phyloP scores from a whole-genome alignment of 805 yeast species.

The Priceomyces fermenticarens region DNA sequence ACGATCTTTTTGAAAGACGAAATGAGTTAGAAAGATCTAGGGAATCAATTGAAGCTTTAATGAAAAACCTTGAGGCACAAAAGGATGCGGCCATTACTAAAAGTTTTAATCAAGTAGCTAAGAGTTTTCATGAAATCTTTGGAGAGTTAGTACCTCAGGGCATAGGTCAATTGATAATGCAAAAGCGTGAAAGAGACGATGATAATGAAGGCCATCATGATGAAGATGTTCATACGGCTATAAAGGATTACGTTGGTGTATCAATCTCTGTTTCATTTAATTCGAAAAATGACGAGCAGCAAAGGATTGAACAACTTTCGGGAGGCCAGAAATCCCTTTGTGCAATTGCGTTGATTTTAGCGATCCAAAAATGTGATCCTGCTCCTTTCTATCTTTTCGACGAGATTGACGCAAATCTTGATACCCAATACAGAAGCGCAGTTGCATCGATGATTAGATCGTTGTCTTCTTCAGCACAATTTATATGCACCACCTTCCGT shows the following conservation, averaged over 20 bases:
- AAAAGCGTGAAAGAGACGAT: conserved; percentile 25
- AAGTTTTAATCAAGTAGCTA: conserved; percentile 74
- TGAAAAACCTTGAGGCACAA: conserved; percentile 65
- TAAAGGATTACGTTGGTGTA: conserved; percentile 73
- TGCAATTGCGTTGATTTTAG: conserved; percentile 89
- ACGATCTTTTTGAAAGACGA: conserved; percentile 61
- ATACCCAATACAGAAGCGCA: conserved; percentile 84
- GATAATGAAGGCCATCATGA: conserved; percentile 8
- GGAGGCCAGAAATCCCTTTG: conserved; percentile 98
- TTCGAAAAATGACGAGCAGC: conserved; percentile 80
- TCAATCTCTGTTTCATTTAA: conserved; percentile 87
- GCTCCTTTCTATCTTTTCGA: conserved; percentile 96
- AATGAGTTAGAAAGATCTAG: conserved; percentile 68
- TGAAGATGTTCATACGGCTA: conserved; percentile 18
- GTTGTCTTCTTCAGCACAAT: conserved; percentile 72
- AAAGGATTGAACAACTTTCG: conserved; percentile 82
- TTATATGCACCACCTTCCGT: conserved; percentile 93
- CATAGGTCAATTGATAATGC: conserved; percentile 69
- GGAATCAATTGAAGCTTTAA: conserved; percentile 68
- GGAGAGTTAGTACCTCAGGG: conserved; percentile 83
- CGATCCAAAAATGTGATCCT: conserved; percentile 93
- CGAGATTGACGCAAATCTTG: conserved; percentile 95
- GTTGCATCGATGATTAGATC: conserved; percentile 74
- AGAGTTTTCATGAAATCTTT: conserved; percentile 71
- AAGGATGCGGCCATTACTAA: conserved; percentile 79